Conservation (phyloP, 768 basidiomycete genomes). For the Leccinum pellstonianum region DNA sequence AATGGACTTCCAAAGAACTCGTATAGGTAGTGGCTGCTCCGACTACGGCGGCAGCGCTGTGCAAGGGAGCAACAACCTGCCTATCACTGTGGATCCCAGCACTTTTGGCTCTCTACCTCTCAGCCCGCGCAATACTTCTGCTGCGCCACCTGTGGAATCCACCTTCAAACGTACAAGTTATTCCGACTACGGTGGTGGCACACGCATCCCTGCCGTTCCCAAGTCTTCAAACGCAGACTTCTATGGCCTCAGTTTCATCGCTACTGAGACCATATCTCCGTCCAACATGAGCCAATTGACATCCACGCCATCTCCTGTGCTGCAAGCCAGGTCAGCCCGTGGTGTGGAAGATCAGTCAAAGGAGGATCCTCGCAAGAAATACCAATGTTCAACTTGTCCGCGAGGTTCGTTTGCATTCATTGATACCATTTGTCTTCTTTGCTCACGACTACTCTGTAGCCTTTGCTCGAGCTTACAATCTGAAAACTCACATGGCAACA, state of each 20-base stretch:
- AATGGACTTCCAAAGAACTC: conserved; percentile 68
- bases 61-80: conserved; percentile 38
- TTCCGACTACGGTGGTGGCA: conserved; percentile 62
- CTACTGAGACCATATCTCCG: conserved; percentile 51
- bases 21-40: conserved; percentile 46
- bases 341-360: conserved; percentile 44
- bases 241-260: conserved; percentile 36
- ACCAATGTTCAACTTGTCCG: conserved; percentile 72
- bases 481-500: conserved; percentile 94
- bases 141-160: conserved; percentile 31
- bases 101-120: conserved; percentile 59
- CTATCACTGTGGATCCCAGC: conserved; percentile 50
- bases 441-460: conserved; percentile 41
- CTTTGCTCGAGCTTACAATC: conserved; percentile 90
- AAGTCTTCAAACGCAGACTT: conserved; percentile 52
- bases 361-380: conserved; percentile 73
- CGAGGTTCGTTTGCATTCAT: conserved; percentile 47
- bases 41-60: conserved; percentile 50
- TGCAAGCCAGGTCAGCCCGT: conserved; percentile 38
- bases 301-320: conserved; percentile 40
- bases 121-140: conserved; percentile 52
- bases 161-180: conserved; percentile 49
- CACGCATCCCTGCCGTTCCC: conserved; percentile 47
- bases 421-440: not conserved
- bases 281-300: conserved; percentile 53